Evolutionary conservation across 495 filamentous ascomycete genomes (phyloP).

Genomic region (Podospora australis): DNA sequence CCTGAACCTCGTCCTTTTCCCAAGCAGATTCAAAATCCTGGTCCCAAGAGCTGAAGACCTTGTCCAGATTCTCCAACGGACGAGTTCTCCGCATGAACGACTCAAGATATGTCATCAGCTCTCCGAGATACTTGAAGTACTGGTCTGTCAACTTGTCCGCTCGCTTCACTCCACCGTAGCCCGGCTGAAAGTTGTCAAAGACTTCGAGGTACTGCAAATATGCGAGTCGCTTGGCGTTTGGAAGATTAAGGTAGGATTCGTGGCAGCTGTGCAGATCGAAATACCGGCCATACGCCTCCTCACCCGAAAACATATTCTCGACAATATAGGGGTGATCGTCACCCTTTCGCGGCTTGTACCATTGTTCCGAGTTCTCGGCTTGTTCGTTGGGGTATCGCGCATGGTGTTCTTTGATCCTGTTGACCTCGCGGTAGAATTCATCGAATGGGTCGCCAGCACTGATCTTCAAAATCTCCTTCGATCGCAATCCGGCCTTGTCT

Average conservation of each 20-base stretch:
- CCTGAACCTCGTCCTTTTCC: slow-evolving; percentile 68
- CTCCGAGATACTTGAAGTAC: slow-evolving; percentile 85
- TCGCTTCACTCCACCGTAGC: slow-evolving; percentile 62
- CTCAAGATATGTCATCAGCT: slow-evolving; percentile 75
- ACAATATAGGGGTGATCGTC: slow-evolving; percentile 68
- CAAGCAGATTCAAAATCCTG: slow-evolving; percentile 78
- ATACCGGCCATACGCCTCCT: slow-evolving; percentile 85
- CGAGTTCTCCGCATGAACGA: slow-evolving; percentile 72
- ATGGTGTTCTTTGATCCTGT: slow-evolving; percentile 78
- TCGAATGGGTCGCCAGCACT: slow-evolving; percentile 85
- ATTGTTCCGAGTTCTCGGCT: slow-evolving; percentile 88
- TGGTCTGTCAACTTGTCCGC: slow-evolving; percentile 80
- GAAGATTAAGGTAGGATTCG: slow-evolving; percentile 84
- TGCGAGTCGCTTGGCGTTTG: slow-evolving; percentile 69
- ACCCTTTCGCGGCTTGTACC: slow-evolving; percentile 65
- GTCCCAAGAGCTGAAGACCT: slow-evolving; percentile 66
- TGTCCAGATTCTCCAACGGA: slow-evolving; percentile 77
- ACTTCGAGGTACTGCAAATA: slow-evolving; percentile 88
- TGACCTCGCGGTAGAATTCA: slow-evolving; percentile 81
- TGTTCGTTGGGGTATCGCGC: slow-evolving; percentile 88
- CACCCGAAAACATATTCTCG: slow-evolving; percentile 89
- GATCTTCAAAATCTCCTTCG: slow-evolving; percentile 75
- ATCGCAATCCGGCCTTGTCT: slow-evolving; percentile 62
- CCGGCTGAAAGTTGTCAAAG: slow-evolving; percentile 79
- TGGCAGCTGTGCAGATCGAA: slow-evolving; percentile 80